A percentile compares a stretch with the other conserved stretches of the same genome.
phyloP scores from a whole-genome alignment of 2,329 filamentous ascomycete genomes.

The Ophiobolus disseminans region DNA sequence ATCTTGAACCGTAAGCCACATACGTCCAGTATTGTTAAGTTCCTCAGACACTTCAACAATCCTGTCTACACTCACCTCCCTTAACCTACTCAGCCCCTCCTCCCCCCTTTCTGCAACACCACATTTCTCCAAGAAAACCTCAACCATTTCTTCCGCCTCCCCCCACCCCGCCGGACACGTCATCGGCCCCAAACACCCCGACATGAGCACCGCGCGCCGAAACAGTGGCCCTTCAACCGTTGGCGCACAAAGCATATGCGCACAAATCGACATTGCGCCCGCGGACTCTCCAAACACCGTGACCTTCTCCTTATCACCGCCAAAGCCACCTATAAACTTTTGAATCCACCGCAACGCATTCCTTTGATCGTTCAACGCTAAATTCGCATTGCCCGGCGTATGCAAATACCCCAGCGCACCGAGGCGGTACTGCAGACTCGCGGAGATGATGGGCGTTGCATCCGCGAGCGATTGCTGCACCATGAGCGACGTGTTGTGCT shows the following conservation, averaged over 20 bases:
- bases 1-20: too few relatives aligned
- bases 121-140: conserved; percentile 27
- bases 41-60: too few relatives aligned
- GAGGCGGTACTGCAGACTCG: conserved; percentile 35
- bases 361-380: conserved; percentile 38
- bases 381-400: conserved; percentile 44
- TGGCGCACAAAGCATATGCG: conserved; percentile 26
- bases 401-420: conserved; percentile 46
- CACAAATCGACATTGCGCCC: conserved; percentile 45
- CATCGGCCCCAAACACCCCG: conserved; percentile 24
- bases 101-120: conserved; percentile 20
- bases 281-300: conserved; percentile 56
- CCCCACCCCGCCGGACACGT: conserved; percentile 10
- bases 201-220: conserved; percentile 27
- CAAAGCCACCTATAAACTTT: conserved; percentile 44
- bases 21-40: too few relatives aligned
- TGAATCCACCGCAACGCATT: conserved; percentile 48
- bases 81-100: conserved; percentile 12
- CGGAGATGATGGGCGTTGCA: conserved; percentile 19
- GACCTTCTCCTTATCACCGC: conserved; percentile 39
- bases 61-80: conserved; percentile 9
- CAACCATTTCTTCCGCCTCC: conserved; percentile 16
- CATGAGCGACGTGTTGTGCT: conserved; percentile 31
- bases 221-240: conserved; percentile 25
- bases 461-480: conserved; percentile 30